These are phyloP conservation scores for Lanmaoa rubissima DNA, from an alignment of 768 basidiomycete genomes.

Conservation along the genomic window DNA sequence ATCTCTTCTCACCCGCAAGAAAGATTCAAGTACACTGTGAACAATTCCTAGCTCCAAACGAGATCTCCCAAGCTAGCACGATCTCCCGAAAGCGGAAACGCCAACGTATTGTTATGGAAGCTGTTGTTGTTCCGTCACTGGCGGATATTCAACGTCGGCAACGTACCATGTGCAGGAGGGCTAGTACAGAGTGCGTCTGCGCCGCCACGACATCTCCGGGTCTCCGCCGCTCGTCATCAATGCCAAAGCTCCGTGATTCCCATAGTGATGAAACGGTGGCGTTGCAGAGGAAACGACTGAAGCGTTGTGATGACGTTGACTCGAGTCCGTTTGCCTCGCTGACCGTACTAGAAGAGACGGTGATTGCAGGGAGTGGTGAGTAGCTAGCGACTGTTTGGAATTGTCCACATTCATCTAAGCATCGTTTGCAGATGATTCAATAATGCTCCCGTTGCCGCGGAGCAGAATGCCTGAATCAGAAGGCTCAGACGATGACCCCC, in stretches of 20 bases:
- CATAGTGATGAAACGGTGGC: conserved; percentile 12
- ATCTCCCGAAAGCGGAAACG: conserved; percentile 40
- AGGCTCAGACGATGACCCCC: conserved; percentile 63
- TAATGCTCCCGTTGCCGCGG: conserved; percentile 29
- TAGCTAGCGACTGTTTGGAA: background rate
- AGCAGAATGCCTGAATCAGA: conserved; percentile 18
- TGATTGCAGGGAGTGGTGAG: conserved; percentile 37
- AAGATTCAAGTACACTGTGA: conserved; percentile 3
- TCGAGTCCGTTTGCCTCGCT: conserved; percentile 17
- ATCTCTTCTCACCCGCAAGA: conserved; percentile 21
- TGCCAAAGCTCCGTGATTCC: conserved; percentile 18
- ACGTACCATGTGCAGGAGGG: conserved; percentile 19
- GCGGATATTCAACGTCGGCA: conserved; percentile 25
- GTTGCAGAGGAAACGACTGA: conserved; percentile 25
- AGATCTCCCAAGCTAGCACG: conserved; percentile 3
- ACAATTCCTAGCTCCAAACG: background rate
- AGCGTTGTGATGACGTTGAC: conserved; percentile 19
- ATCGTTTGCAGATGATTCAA: conserved; percentile 45
- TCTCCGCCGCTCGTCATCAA: conserved; percentile 29
- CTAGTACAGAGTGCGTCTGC: conserved; percentile 15
- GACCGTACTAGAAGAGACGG: conserved; percentile 24
- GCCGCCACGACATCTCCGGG: conserved; percentile 1
- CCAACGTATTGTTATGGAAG: conserved; percentile 49
- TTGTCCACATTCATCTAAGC: conserved; percentile 1
- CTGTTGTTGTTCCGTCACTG: conserved; percentile 47